A percentile compares a stretch with the other conserved stretches of the same genome.
phyloP scores from a whole-genome alignment of 352 stramenopile genomes.

The Globisporangium parvum region DNA sequence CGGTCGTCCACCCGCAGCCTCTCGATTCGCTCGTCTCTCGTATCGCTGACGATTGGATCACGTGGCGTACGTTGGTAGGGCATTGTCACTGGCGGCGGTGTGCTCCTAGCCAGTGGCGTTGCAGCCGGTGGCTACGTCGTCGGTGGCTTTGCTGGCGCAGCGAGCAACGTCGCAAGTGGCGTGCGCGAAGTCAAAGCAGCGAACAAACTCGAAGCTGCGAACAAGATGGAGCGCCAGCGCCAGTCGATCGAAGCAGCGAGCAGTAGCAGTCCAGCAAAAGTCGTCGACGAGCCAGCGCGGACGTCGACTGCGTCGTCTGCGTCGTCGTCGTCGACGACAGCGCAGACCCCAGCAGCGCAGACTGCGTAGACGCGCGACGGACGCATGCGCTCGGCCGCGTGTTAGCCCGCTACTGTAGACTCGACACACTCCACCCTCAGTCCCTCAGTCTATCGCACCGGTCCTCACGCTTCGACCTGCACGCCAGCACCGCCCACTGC shows the following conservation, averaged over 20 bases:
- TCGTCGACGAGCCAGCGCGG: not conserved
- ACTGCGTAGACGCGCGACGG: not conserved
- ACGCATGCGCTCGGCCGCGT: not conserved
- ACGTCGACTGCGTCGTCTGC: not conserved
- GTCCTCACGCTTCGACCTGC: slow-evolving; percentile 7
- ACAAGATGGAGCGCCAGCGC: slow-evolving; percentile 31
- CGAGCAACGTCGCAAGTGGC: slow-evolving; percentile 76
- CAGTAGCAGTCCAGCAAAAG: not conserved
- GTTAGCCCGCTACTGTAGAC: slow-evolving; percentile 15
- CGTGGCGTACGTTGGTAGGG: slow-evolving; percentile 23
- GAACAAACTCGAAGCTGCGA: slow-evolving; percentile 43
- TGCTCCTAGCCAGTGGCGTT: slow-evolving; percentile 72
- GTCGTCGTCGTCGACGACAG: not conserved
- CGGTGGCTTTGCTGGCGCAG: slow-evolving; percentile 73
- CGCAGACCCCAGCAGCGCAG: not conserved
- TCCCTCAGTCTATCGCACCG: not conserved
- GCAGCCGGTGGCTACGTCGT: slow-evolving; percentile 74
- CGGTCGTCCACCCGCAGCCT: slow-evolving; percentile 2
- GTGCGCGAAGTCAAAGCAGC: slow-evolving; percentile 77
- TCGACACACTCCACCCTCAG: not conserved
- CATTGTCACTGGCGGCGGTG: slow-evolving; percentile 67
- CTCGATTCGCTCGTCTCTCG: not conserved
- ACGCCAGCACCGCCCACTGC: slow-evolving; percentile 51
- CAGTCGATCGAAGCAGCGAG: slow-evolving; percentile 15
- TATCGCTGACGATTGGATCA: not conserved